phyloP scores from a whole-genome alignment of 208 protist species.

The Ichthyophonus hoferi region DNA sequence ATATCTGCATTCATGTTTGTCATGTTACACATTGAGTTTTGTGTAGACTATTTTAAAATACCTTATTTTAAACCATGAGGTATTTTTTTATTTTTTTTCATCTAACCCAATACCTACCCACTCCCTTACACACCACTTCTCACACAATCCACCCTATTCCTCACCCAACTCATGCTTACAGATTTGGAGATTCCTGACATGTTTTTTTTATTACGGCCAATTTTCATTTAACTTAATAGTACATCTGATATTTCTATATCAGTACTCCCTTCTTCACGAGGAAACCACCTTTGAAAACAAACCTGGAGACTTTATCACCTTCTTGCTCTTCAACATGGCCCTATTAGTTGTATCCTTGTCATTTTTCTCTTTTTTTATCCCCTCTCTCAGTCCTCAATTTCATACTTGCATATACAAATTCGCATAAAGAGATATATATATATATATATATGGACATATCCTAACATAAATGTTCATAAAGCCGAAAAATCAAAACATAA shows the following conservation, averaged over 20 bases:
- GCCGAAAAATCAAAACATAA: no score
- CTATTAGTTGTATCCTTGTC: constrained; percentile 27
- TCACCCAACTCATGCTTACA: no score
- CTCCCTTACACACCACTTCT: neutral
- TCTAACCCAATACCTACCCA: neutral
- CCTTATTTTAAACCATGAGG: no score
- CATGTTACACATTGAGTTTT: no score
- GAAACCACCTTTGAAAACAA: constrained; percentile 6
- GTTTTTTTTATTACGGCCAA: constrained; percentile 4
- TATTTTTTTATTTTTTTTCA: neutral
- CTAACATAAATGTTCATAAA: no score
- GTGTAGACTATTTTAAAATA: no score
- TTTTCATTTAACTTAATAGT: neutral
- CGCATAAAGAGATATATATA: no score
- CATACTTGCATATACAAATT: no score
- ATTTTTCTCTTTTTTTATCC: no score
- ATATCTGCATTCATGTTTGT: no score
- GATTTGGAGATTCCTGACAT: constrained; percentile 14
- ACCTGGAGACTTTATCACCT: constrained; percentile 37
- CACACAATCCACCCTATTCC: neutral
- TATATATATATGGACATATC: no score
- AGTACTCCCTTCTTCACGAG: constrained; percentile 32
- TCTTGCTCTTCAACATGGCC: neutral
- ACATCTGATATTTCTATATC: constrained; percentile 40
- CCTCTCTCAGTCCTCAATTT: no score